Evolutionary conservation across 768 basidiomycete species (phyloP).

Genomic region (Suillus subluteus): DNA sequence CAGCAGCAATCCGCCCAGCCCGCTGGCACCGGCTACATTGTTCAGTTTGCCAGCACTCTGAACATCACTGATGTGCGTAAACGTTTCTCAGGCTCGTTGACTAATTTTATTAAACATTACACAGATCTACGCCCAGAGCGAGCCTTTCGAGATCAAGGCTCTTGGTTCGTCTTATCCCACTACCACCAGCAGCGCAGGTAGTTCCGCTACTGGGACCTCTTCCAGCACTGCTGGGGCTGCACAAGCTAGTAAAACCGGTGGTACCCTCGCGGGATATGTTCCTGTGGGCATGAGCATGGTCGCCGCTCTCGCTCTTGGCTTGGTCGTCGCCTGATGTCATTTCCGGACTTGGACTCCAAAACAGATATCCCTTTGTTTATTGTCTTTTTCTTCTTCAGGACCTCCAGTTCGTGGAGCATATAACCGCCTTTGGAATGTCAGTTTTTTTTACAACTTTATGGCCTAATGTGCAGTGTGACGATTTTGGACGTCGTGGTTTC

Average conservation of each 20-base stretch:
- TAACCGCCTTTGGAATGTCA: slow-evolving; percentile 1
- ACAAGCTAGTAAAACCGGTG: slow-evolving; percentile 19
- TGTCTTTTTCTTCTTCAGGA: not conserved
- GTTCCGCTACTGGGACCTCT: slow-evolving; percentile 25
- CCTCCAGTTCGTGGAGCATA: not conserved
- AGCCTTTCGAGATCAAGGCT: slow-evolving; percentile 64
- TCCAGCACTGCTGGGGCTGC: slow-evolving; percentile 29
- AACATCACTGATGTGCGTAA: slow-evolving; percentile 53
- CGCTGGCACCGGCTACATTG: slow-evolving; percentile 49
- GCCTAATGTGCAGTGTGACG: slow-evolving; percentile 2
- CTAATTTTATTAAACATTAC: not conserved
- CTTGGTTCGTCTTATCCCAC: slow-evolving; percentile 56
- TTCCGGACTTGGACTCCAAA: not conserved
- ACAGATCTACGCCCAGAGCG: slow-evolving; percentile 60
- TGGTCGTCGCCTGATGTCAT: slow-evolving; percentile 28
- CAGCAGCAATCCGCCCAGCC: slow-evolving; percentile 45
- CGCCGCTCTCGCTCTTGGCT: slow-evolving; percentile 29
- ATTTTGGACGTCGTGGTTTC: slow-evolving; percentile 5
- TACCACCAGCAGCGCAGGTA: slow-evolving; percentile 34
- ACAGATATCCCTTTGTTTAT: slow-evolving; percentile 10
- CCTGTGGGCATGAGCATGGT: slow-evolving; percentile 34
- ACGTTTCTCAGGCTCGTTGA: slow-evolving; percentile 25
- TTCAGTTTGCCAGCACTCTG: slow-evolving; percentile 52
- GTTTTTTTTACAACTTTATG: not conserved
- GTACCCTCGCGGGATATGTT: slow-evolving; percentile 22